Evolutionary conservation across 345 rosid species (phyloP).

Genomic region (Jatropha curcas): DNA sequence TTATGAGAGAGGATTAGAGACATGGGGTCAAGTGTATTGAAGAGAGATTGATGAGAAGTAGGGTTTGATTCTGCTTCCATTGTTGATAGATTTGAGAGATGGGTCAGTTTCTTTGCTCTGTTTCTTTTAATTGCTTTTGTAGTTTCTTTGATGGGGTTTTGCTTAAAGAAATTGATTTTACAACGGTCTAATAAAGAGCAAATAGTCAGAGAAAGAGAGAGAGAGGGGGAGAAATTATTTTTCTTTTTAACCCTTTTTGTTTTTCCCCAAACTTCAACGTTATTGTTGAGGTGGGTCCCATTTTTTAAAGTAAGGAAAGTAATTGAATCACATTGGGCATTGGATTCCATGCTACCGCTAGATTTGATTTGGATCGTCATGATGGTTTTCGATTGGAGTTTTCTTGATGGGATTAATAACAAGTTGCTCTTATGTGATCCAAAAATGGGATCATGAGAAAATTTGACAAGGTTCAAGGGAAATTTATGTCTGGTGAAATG

Average conservation of each 20-base stretch:
- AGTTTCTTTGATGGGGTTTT: neutral
- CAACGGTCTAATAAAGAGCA: slow-evolving; percentile 54
- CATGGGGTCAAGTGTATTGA: slow-evolving; percentile 52
- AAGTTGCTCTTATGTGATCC: neutral
- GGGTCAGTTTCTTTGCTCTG: neutral
- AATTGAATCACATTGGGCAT: slow-evolving; percentile 34
- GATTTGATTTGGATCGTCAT: slow-evolving; percentile 11
- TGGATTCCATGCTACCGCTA: slow-evolving; percentile 35
- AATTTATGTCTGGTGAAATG: neutral
- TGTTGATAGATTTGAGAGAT: slow-evolving; percentile 7
- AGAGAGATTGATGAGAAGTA: slow-evolving; percentile 28
- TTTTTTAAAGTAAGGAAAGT: neutral
- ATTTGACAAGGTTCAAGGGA: neutral
- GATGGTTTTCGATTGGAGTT: neutral
- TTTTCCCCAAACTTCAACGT: slow-evolving; percentile 30
- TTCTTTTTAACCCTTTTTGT: neutral
- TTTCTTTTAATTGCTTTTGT: slow-evolving; percentile 16
- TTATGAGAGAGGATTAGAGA: slow-evolving; percentile 72
- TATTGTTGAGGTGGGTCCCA: slow-evolving; percentile 40
- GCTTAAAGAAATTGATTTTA: slow-evolving; percentile 19
- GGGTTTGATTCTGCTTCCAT: slow-evolving; percentile 50
- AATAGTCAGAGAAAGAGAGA: too few relatives aligned
- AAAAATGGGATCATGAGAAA: neutral
- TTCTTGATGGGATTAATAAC: neutral
- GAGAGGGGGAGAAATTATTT: slow-evolving; percentile 13